Conservation (phyloP, 2,329 filamentous ascomycete genomes). For the Stachybotrys chartarum region DNA sequence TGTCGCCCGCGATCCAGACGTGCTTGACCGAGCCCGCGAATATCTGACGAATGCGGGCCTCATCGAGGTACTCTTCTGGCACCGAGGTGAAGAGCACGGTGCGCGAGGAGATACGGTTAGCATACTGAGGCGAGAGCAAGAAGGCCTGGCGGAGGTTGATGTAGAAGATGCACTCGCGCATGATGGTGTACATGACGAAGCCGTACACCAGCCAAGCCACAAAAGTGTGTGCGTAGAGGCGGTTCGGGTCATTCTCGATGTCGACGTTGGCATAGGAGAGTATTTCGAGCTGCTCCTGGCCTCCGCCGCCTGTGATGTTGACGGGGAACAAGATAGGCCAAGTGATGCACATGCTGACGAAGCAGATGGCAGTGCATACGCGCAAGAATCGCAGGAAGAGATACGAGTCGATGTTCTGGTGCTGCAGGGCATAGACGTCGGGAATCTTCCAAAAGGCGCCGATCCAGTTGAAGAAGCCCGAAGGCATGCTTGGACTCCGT, state of each 20-base stretch:
- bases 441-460: conserved; percentile 52
- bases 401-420: conserved; percentile 84
- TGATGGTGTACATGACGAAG: conserved; percentile 85
- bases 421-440: conserved; percentile 76
- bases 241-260: conserved; percentile 50
- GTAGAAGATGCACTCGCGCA: conserved; percentile 85
- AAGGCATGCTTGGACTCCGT: conserved; percentile 47
- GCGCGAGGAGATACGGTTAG: conserved; percentile 77
- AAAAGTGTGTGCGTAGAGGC: conserved; percentile 74
- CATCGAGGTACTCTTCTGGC: conserved; percentile 67
- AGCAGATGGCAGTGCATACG: conserved; percentile 66
- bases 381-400: conserved; percentile 82
- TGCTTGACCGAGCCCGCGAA: conserved; percentile 75
- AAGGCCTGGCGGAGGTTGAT: conserved; percentile 93
- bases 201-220: conserved; percentile 77
- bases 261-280: conserved; percentile 31
- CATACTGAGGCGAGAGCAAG: conserved; percentile 75
- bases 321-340: conserved; percentile 82
- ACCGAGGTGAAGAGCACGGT: conserved; percentile 92
- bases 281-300: conserved; percentile 53
- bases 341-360: conserved; percentile 73
- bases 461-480: conserved; percentile 57
- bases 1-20: conserved; percentile 76
- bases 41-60: conserved; percentile 63
- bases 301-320: conserved; percentile 72